Evolutionary conservation across 345 rosid species (phyloP).

Genomic region (Bretschneidera sinensis): DNA sequence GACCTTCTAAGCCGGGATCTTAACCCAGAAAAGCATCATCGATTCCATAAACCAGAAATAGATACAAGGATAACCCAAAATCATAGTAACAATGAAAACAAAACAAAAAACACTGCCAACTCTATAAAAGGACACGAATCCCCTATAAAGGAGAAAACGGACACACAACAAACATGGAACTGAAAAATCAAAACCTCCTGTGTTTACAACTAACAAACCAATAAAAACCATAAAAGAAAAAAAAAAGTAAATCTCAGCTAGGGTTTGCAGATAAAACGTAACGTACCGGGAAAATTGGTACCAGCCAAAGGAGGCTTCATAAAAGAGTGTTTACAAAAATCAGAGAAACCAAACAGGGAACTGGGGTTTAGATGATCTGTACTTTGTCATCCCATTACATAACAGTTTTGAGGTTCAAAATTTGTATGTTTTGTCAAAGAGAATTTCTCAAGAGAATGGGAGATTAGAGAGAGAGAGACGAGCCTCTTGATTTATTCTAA

Average conservation of each 20-base stretch:
- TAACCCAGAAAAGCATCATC: slow-evolving; percentile 22
- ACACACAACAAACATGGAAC: slow-evolving; percentile 3
- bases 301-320: slow-evolving; percentile 62
- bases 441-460: slow-evolving; percentile 10
- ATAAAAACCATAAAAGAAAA: slow-evolving; percentile 9
- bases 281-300: slow-evolving; percentile 36
- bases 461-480: slow-evolving; percentile 11
- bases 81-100: slow-evolving; percentile 11
- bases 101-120: slow-evolving; percentile 14
- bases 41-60: slow-evolving; percentile 16
- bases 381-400: slow-evolving; percentile 8
- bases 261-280: slow-evolving; percentile 18
- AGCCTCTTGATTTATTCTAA: slow-evolving; percentile 13
- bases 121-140: slow-evolving; percentile 21
- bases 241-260: slow-evolving; percentile 17
- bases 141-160: slow-evolving; percentile 2
- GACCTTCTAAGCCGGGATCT: slow-evolving; percentile 46
- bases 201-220: slow-evolving; percentile 32
- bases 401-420: slow-evolving; percentile 6
- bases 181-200: slow-evolving; percentile 19
- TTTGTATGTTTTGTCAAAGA: slow-evolving; percentile 6
- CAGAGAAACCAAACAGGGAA: slow-evolving; percentile 14
- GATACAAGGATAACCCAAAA: slow-evolving; percentile 12
- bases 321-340: slow-evolving; percentile 25
- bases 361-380: slow-evolving; percentile 18